phyloP scores from a whole-genome alignment of 2,329 filamentous ascomycete species.

The Pestalotiopsis fici region DNA sequence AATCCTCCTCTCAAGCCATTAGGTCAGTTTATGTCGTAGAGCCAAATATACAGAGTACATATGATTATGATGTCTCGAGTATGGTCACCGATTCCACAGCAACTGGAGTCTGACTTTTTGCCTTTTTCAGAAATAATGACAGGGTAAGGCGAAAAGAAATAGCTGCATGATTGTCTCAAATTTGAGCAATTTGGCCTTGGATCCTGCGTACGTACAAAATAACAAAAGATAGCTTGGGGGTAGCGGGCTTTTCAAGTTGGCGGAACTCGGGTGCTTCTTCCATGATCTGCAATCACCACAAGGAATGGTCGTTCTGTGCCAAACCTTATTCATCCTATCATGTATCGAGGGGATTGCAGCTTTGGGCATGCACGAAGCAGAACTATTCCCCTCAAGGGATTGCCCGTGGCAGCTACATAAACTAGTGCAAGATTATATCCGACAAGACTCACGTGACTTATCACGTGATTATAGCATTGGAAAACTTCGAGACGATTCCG shows the following conservation, averaged over 20 bases:
- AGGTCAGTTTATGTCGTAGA: too few species aligned
- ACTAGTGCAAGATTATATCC: not conserved
- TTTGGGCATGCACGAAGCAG: not conserved
- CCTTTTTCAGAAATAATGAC: too few species aligned
- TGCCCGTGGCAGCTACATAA: not conserved
- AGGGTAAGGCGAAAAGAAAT: too few species aligned
- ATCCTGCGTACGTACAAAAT: too few species aligned
- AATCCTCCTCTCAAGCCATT: too few species aligned
- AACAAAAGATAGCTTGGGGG: not conserved
- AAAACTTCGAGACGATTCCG: not conserved
- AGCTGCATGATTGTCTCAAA: too few species aligned
- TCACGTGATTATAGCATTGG: not conserved
- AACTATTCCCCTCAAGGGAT: not conserved
- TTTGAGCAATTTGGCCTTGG: too few species aligned
- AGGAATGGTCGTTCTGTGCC: not conserved
- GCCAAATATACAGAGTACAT: too few species aligned
- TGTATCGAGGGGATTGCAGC: not conserved
- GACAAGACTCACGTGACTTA: not conserved
- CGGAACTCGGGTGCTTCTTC: not conserved
- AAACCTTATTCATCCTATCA: not conserved
- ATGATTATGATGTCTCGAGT: too few species aligned
- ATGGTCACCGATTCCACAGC: too few species aligned
- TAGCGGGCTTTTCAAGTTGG: not conserved
- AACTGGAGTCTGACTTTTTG: too few species aligned
- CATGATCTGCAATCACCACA: not conserved